Conservation (phyloP, 768 basidiomycete species). For the Agrocybe praecox region DNA sequence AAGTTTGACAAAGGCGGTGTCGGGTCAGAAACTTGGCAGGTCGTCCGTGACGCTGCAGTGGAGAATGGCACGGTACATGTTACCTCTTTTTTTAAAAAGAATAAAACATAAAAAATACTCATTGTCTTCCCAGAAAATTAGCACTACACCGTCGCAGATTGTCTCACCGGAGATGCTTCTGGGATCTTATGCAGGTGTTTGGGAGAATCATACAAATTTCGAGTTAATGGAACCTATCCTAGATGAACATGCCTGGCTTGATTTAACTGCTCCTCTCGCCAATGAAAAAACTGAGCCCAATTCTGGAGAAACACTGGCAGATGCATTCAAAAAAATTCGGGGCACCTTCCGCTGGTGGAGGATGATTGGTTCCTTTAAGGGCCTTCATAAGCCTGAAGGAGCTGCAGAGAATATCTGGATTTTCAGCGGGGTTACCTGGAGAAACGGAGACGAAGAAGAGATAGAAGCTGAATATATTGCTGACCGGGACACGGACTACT, state of each 20-base stretch:
- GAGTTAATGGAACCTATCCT: background rate
- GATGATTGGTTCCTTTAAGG: slow-evolving; percentile 4
- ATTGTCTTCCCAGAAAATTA: background rate
- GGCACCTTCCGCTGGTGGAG: slow-evolving; percentile 1
- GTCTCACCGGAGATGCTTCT: background rate
- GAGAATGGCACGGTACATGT: background rate
- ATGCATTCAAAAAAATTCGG: background rate
- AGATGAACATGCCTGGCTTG: background rate
- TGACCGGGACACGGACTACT: background rate
- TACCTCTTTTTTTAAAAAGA: background rate
- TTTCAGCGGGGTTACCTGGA: background rate
- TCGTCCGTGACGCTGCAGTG: background rate
- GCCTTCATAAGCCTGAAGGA: background rate
- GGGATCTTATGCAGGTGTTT: background rate
- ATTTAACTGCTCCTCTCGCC: background rate
- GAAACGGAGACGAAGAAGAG: background rate
- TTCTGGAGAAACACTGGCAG: background rate
- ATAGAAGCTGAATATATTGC: background rate
- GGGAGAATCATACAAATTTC: background rate
- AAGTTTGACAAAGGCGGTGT: background rate
- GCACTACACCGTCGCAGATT: background rate
- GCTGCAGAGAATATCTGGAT: background rate
- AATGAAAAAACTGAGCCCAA: background rate
- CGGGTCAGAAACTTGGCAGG: background rate
- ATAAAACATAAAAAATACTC: background rate